A percentile compares a stretch with the other conserved stretches of the same genome.
Conservation (phyloP, 345 rosid species). For the Dipteronia dyeriana region DNA sequence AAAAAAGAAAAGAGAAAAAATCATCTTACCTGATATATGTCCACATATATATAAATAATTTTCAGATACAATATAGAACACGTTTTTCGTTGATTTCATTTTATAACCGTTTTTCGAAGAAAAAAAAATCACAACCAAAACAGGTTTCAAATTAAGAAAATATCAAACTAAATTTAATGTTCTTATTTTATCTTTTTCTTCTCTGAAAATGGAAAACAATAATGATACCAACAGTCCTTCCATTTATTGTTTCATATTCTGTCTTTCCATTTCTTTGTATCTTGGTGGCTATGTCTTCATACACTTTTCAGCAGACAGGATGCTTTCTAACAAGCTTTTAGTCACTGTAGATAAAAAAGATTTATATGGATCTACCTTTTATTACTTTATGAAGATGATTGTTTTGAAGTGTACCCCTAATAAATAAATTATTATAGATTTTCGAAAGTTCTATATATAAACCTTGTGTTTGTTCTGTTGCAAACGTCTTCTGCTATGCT, state of each 20-base stretch:
- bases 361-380: background rate
- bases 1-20: no score
- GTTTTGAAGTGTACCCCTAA: background rate
- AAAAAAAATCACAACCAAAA: no score
- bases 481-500: background rate
- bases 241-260: background rate
- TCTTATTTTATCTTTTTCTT: no score
- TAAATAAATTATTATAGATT: background rate
- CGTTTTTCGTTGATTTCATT: no score
- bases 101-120: no score
- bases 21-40: no score
- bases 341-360: background rate
- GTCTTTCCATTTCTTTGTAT: background rate
- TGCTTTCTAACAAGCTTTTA: background rate
- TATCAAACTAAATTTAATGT: no score
- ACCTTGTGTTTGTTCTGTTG: background rate
- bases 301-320: background rate
- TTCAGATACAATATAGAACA: no score
- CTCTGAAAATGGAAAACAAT: no score
- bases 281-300: background rate
- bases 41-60: no score
- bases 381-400: background rate
- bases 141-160: no score
- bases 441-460: background rate
- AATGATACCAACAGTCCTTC: background rate